Base-by-base conservation (phyloP, 441 rosid species). In the Pelargonium myrrhifolium region DNA sequence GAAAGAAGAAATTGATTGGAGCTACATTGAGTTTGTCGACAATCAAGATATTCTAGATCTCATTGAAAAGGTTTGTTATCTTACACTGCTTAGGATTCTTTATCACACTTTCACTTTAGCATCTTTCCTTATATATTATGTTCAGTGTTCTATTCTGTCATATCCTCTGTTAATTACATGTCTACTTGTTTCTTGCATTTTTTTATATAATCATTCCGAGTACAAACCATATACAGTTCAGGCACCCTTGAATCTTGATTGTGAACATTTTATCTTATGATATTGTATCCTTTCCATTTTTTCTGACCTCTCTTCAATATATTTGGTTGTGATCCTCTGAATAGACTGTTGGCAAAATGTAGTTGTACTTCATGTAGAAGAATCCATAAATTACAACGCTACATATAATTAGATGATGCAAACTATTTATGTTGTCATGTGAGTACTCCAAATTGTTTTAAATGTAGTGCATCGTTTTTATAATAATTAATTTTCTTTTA, bases 1-100 rank as follows among this genome's bases (percentile, higher is more conserved):
- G 6, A 83, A 77, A 73, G 93, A 88, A 80, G 83, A 83, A 77
- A 88, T 88, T 73, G 84, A 86, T 12, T 43, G 49, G 49, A 43
- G 49, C n/a, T 43, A 43, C 49, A 43, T 43, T 12, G 49, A 43
- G 15, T 88, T 88, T 58, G 62, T 84, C 70, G 94, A 88, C 74
- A 88, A 88, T 76, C 84, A 83, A 74, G 94, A 88, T 79, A 76
- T 88, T 72, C 89, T 86, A 66, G 94, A 86, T 74, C 93, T 83
- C 68, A 75, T 88, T 71, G 94, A 88, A 78, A 84, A 80, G 85
- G 87, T 82, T 64, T 68, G 53, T 14, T 31, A 37, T 43, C 55
- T 71, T 47, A 62, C 68, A 66, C 58, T 24, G 6, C 40, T 42
- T 55, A 15, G 21, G 65, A 65, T 21, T 9, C 24, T 68, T 42